These are phyloP conservation scores for Keithomyces neogunnii DNA, from an alignment of 2,329 filamentous ascomycete species.

Conservation along the genomic window DNA sequence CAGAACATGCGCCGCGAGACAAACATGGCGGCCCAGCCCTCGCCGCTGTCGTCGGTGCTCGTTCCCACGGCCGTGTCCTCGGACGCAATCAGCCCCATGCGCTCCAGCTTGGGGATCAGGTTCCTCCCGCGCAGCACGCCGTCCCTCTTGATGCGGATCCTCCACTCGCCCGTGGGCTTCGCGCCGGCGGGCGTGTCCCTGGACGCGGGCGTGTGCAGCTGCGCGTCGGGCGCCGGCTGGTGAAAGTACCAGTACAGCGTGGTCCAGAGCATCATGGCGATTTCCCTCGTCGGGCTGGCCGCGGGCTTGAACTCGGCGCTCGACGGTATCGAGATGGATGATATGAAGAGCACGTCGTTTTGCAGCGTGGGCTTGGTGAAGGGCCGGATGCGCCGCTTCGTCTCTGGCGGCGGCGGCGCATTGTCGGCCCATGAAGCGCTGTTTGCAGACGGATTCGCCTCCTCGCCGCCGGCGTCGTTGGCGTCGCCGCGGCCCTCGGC, in stretches of 20 bases:
- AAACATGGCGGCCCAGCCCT: constrained; percentile 74
- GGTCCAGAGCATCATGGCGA: constrained; percentile 95
- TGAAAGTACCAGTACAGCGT: constrained; percentile 98
- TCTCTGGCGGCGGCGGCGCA: constrained; percentile 21
- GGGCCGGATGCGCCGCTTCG: constrained; percentile 14
- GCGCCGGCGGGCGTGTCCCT: constrained; percentile 58
- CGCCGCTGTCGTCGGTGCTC: constrained; percentile 49
- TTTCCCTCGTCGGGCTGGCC: constrained; percentile 74
- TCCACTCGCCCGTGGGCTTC: constrained; percentile 77
- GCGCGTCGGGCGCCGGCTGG: constrained; percentile 62
- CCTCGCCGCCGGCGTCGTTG: background rate
- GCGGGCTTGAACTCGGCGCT: constrained; percentile 71
- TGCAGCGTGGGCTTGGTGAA: constrained; percentile 68
- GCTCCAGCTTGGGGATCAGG: constrained; percentile 80
- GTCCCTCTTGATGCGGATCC: constrained; percentile 73
- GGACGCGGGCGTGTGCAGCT: constrained; percentile 54
- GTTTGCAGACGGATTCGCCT: background rate
- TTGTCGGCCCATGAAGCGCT: constrained; percentile 11
- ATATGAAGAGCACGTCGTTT: constrained; percentile 81
- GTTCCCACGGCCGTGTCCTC: constrained; percentile 68
- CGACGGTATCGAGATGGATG: constrained; percentile 78
- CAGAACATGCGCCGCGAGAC: constrained; percentile 76
- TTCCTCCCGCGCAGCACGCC: constrained; percentile 82
- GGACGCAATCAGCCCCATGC: constrained; percentile 78
- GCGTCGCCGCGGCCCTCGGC: constrained; percentile 3